Evolutionary conservation across 2,329 filamentous ascomycete genomes (phyloP).

Genomic region (Nothophoma quercina): DNA sequence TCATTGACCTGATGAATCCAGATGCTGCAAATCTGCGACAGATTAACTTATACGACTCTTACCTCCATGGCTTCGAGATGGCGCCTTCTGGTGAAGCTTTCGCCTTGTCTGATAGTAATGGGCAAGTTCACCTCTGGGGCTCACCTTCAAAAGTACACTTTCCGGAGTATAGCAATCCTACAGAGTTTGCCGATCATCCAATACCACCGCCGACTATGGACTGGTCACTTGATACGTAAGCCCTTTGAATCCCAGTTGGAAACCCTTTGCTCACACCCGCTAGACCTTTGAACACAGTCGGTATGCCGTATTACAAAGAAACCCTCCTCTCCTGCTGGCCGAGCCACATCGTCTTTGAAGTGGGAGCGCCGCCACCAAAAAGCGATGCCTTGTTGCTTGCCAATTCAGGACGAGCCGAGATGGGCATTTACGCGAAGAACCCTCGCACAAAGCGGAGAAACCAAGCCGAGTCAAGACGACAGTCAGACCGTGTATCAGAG

Average conservation of each 20-base stretch:
- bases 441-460: slow-evolving; percentile 77
- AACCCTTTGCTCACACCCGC: slow-evolving; percentile 13
- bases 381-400: slow-evolving; percentile 75
- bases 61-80: slow-evolving; percentile 82
- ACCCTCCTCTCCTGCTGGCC: slow-evolving; percentile 89
- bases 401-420: slow-evolving; percentile 73
- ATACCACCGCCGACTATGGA: slow-evolving; percentile 68
- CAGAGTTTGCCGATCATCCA: slow-evolving; percentile 73
- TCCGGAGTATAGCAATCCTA: slow-evolving; percentile 78
- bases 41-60: slow-evolving; percentile 74
- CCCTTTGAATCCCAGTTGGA: neutral
- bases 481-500: slow-evolving; percentile 64
- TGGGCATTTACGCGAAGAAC: slow-evolving; percentile 81
- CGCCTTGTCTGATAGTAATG: slow-evolving; percentile 80
- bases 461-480: slow-evolving; percentile 80
- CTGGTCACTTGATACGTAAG: slow-evolving; percentile 75
- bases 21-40: slow-evolving; percentile 87
- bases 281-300: slow-evolving; percentile 82
- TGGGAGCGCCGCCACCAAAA: slow-evolving; percentile 80
- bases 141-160: slow-evolving; percentile 86
- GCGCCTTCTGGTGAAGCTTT: slow-evolving; percentile 88
- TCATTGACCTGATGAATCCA: slow-evolving; percentile 94
- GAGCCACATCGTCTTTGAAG: slow-evolving; percentile 80
- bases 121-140: slow-evolving; percentile 85
- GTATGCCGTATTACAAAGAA: slow-evolving; percentile 94